Evolutionary conservation across 2,329 filamentous ascomycete genomes (phyloP).

Genomic region (Penicillium thymicola): DNA sequence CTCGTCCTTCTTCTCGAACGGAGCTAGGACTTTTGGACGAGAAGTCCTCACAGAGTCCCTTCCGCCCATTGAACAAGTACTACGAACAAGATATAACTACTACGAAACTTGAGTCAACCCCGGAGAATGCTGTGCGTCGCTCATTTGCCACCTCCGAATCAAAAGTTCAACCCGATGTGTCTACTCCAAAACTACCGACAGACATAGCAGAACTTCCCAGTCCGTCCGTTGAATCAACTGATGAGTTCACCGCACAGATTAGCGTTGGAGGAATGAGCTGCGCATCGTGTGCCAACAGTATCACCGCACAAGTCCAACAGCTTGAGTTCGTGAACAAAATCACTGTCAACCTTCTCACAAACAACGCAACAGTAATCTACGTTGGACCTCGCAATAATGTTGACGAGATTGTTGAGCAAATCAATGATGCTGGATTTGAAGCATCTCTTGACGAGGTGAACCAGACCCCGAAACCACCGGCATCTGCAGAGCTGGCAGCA

Average conservation of each 20-base stretch:
- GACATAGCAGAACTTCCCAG: neutral
- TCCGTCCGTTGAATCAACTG: neutral
- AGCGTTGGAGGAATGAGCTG: conserved; percentile 72
- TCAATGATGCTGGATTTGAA: conserved; percentile 51
- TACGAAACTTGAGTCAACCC: neutral
- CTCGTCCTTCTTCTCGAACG: conserved; percentile 13
- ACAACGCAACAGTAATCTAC: conserved; percentile 63
- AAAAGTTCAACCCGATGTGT: neutral
- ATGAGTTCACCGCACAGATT: conserved; percentile 32
- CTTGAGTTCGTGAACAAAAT: conserved; percentile 57
- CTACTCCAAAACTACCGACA: neutral
- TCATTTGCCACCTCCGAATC: conserved; percentile 5
- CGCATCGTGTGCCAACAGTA: conserved; percentile 62
- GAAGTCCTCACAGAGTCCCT: conserved; percentile 7
- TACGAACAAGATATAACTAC: neutral
- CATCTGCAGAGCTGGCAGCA: conserved; percentile 1
- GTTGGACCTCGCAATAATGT: conserved; percentile 47
- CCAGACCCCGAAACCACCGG: conserved; percentile 6
- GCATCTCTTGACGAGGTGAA: conserved; percentile 40
- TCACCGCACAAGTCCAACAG: conserved; percentile 59
- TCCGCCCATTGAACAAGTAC: neutral
- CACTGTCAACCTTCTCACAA: conserved; percentile 63
- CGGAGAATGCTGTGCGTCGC: neutral
- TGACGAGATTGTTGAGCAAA: conserved; percentile 46
- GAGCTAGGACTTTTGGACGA: conserved; percentile 13